A percentile compares a stretch with the other conserved stretches of the same genome.
These are phyloP conservation scores for Ceratobasidium sp. DNA, from an alignment of 1,284 basidiomycete genomes.

Conservation along the genomic window DNA sequence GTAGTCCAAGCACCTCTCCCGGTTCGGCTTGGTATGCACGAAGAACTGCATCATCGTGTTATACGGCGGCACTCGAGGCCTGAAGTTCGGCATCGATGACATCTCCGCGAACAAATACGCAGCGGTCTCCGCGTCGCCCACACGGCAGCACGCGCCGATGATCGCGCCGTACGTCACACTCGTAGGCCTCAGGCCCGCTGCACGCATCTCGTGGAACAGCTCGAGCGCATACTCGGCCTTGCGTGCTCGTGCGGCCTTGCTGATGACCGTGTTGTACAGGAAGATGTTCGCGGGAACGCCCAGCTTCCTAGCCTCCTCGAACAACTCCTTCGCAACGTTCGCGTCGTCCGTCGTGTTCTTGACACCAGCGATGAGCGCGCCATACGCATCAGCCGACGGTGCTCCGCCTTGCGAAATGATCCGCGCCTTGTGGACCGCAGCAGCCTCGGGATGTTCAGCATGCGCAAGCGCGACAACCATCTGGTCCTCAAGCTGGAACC, in stretches of 20 bases:
- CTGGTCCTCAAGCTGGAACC: conserved; percentile 85
- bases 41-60: conserved; percentile 99
- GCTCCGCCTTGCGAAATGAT: conserved; percentile 83
- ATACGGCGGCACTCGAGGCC: conserved; percentile 91
- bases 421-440: conserved; percentile 83
- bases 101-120: conserved; percentile 91
- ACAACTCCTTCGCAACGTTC: conserved; percentile 85
- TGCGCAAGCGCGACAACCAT: conserved; percentile 91
- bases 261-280: conserved; percentile 96
- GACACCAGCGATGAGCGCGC: conserved; percentile 86
- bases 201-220: conserved; percentile 89
- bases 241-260: conserved; percentile 91
- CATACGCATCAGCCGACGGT: conserved; percentile 91
- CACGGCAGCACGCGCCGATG: conserved; percentile 93
- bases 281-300: conserved; percentile 85
- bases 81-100: conserved; percentile 79
- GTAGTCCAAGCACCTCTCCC: conserved; percentile 82
- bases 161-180: conserved; percentile 97
- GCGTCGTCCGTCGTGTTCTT: conserved; percentile 96
- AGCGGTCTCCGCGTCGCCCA: conserved; percentile 89
- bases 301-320: conserved; percentile 79
- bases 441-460: conserved; percentile 81
- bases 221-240: conserved; percentile 90
- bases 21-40: conserved; percentile 89
- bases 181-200: conserved; percentile 73